These are phyloP conservation scores for Chrysochromulina tobinii DNA, from an alignment of 78 protist genomes.

Conservation along the genomic window DNA sequence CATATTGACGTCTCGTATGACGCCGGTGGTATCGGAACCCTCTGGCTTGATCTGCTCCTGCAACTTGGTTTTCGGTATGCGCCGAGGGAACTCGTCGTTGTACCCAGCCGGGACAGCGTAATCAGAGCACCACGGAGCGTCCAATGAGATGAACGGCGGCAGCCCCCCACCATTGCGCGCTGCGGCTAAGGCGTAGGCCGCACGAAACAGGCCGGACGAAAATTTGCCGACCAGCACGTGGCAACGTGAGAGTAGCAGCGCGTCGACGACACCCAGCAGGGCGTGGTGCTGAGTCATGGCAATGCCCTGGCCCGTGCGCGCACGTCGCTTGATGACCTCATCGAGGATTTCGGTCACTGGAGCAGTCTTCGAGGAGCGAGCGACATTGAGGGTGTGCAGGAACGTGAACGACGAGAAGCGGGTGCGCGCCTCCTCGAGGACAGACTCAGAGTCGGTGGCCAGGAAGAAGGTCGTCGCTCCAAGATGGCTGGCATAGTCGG, in stretches of 20 bases:
- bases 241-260: background rate
- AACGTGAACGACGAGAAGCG: background rate
- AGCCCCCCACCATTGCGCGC: background rate
- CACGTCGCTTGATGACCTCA: background rate
- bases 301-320: background rate
- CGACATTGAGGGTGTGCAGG: no score
- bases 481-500: background rate
- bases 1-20: no score
- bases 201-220: background rate
- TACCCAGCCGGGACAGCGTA: background rate
- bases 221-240: background rate
- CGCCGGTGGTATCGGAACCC: no score
- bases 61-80: background rate
- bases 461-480: background rate
- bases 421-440: background rate
- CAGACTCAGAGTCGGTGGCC: background rate
- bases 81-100: background rate
- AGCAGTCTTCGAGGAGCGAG: background rate
- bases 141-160: background rate
- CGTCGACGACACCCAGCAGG: background rate
- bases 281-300: background rate
- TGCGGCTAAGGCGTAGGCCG: background rate
- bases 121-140: background rate
- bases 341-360: background rate
- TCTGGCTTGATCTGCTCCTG: no score